These are phyloP conservation scores for Talaromyces ruber DNA, from an alignment of 495 filamentous ascomycete species.

Conservation along the genomic window DNA sequence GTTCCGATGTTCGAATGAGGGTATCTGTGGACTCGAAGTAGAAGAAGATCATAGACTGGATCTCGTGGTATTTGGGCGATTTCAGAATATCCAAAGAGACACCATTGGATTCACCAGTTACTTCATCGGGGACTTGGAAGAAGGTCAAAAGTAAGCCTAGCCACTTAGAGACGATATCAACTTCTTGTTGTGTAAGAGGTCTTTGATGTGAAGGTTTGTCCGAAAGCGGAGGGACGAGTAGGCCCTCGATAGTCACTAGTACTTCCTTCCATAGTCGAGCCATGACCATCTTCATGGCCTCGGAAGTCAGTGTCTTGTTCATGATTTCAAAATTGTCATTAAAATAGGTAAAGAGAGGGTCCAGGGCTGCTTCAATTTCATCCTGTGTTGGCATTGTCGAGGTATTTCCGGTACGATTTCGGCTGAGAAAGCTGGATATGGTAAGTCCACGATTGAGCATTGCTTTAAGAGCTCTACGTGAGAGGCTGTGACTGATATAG, in stretches of 20 bases:
- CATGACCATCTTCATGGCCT: slow-evolving; percentile 97
- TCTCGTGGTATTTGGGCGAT: slow-evolving; percentile 96
- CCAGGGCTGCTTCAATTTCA: slow-evolving; percentile 74
- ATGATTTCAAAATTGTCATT: slow-evolving; percentile 99
- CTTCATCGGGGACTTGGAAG: slow-evolving; percentile 87
- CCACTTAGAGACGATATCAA: slow-evolving; percentile 95
- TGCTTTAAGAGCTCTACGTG: slow-evolving; percentile 64
- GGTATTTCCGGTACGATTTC: slow-evolving; percentile 46
- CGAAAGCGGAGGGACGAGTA: slow-evolving; percentile 89
- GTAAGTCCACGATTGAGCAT: slow-evolving; percentile 68
- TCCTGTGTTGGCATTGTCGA: slow-evolving; percentile 52
- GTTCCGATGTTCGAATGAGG: slow-evolving; percentile 84
- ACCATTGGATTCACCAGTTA: slow-evolving; percentile 75
- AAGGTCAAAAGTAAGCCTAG: slow-evolving; percentile 86
- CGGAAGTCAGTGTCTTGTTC: slow-evolving; percentile 87
- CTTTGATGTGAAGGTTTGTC: slow-evolving; percentile 90
- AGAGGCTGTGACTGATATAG: slow-evolving; percentile 88
- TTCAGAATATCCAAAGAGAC: slow-evolving; percentile 87
- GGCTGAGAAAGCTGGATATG: slow-evolving; percentile 71
- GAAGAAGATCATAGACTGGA: slow-evolving; percentile 94
- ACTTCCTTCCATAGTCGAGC: slow-evolving; percentile 97
- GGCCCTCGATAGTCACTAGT: slow-evolving; percentile 76
- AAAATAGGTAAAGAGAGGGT: slow-evolving; percentile 91
- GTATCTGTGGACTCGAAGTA: slow-evolving; percentile 91
- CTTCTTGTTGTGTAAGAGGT: slow-evolving; percentile 77